Conservation (phyloP, 2,329 filamentous ascomycete genomes). For the Apiospora pterosperma region DNA sequence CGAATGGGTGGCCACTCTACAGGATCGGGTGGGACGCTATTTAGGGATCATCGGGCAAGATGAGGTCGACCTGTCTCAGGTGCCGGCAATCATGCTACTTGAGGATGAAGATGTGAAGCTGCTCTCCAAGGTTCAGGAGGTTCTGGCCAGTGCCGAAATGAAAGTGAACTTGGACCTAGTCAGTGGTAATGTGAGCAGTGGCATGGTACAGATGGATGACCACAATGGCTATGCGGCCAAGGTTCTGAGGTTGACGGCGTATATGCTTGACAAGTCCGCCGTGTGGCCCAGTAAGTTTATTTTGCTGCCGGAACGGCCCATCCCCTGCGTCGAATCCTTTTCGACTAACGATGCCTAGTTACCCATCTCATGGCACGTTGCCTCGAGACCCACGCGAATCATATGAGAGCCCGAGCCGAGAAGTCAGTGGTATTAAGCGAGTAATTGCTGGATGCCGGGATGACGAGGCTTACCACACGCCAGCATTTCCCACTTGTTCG, state of each 20-base stretch:
- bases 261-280: constrained; percentile 82
- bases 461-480: background rate
- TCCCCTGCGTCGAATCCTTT: background rate
- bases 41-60: constrained; percentile 84
- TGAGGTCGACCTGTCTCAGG: constrained; percentile 71
- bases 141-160: constrained; percentile 71
- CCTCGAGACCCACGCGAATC: constrained; percentile 51
- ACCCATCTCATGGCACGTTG: constrained; percentile 53
- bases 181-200: constrained; percentile 44
- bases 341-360: constrained; percentile 26
- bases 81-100: constrained; percentile 84
- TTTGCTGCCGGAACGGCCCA: background rate
- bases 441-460: constrained; percentile 12
- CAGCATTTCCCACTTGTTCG: too few relatives aligned
- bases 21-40: constrained; percentile 89
- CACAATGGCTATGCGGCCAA: constrained; percentile 79
- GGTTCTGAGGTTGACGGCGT: constrained; percentile 78
- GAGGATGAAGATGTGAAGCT: constrained; percentile 90
- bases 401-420: constrained; percentile 49
- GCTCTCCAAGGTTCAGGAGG: constrained; percentile 75
- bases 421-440: constrained; percentile 44
- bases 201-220: constrained; percentile 53
- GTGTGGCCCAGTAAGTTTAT: constrained; percentile 80
- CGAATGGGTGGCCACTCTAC: constrained; percentile 90
- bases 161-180: constrained; percentile 65